Base-by-base conservation (phyloP, 345 rosid genomes). In the Reutealis trisperma region DNA sequence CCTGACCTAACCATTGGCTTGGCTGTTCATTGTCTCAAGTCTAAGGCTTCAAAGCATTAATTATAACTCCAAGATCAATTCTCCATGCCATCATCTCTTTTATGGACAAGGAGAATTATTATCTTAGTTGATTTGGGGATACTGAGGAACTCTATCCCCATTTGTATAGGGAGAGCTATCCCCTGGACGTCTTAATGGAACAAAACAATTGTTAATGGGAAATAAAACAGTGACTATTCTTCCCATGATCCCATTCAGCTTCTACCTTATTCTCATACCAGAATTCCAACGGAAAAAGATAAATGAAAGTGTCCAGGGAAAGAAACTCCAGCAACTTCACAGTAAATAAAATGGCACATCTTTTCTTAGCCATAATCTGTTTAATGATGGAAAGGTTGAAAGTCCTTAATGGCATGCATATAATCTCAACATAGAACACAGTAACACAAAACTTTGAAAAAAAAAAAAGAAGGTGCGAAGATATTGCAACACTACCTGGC, bases 401-500 rank as follows among this genome's bases (percentile, higher is more conserved):
- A 45, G 30, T 76, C 63, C 24, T 34, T 19, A 8, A 27, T 63
- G 58, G 32, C 30, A 15, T 12, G 60, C 32, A 49, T 52, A 64
- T 63, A 41, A 59, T 60, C 62, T 21, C 47, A 60, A 41, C 13
- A 41, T 47, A 71, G 47, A 3, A 47, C 47, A 69, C 21, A 21
- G 5, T 21, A 66, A 37, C 22, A 12, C 54, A 3, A 25, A 27
- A 44, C 11, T 30, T 47, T 27, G 16, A 25, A 21, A 79, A 13
- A 34, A 65, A 8, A 71, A 79, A 13, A 34, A 65, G 5, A 71
- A 22, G 34, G 37, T 51, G 32, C 44, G 42, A 80, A 54, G 13
- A 78, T 58, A 58, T 73, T 18, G 67, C 14, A 63, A 63, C 58
- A 60, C 22, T 78, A 96, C 99, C 96, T 87, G 74, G 67, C 99